Percentiles rank a stretch among this genome's conserved stretches.
These are phyloP conservation scores for Talaromyces proteolyticus DNA, from an alignment of 495 filamentous ascomycete species.

Conservation along the genomic window DNA sequence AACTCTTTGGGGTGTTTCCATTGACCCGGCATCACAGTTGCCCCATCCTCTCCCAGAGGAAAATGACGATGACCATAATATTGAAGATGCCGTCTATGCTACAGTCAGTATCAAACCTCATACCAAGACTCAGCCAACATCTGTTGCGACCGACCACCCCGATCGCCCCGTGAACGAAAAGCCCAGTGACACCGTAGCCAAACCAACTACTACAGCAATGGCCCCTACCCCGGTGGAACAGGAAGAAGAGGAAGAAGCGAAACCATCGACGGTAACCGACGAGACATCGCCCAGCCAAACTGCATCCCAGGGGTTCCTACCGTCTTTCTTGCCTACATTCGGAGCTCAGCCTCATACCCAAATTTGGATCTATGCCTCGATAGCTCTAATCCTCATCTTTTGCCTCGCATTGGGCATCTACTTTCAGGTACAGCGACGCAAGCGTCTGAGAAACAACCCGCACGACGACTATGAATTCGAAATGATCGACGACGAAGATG, in stretches of 20 bases:
- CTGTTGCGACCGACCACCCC: slow-evolving; percentile 61
- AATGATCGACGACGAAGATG: slow-evolving; percentile 79
- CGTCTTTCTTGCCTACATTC: slow-evolving; percentile 92
- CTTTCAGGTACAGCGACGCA: slow-evolving; percentile 70
- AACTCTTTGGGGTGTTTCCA: slow-evolving; percentile 86
- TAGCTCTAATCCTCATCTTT: slow-evolving; percentile 80
- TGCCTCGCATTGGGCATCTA: slow-evolving; percentile 74
- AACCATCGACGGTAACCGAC: slow-evolving; percentile 18
- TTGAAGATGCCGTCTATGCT: slow-evolving; percentile 44
- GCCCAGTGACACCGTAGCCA: slow-evolving; percentile 32
- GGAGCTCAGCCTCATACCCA: slow-evolving; percentile 85
- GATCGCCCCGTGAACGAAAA: slow-evolving; percentile 70
- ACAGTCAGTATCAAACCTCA: slow-evolving; percentile 48
- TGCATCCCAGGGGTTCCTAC: slow-evolving; percentile 58
- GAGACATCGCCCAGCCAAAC: slow-evolving; percentile 21
- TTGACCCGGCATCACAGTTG: slow-evolving; percentile 63
- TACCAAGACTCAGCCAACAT: slow-evolving; percentile 32
- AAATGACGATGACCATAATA: slow-evolving; percentile 77
- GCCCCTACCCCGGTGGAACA: background rate
- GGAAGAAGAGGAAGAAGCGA: slow-evolving; percentile 8
- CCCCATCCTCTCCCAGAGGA: slow-evolving; percentile 79
- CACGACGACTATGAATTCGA: slow-evolving; percentile 94
- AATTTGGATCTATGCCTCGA: slow-evolving; percentile 88
- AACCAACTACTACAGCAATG: slow-evolving; percentile 11
- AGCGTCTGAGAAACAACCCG: slow-evolving; percentile 64